Base-by-base conservation (phyloP, 352 stramenopile genomes). In the Elongisporangium anandrum region DNA sequence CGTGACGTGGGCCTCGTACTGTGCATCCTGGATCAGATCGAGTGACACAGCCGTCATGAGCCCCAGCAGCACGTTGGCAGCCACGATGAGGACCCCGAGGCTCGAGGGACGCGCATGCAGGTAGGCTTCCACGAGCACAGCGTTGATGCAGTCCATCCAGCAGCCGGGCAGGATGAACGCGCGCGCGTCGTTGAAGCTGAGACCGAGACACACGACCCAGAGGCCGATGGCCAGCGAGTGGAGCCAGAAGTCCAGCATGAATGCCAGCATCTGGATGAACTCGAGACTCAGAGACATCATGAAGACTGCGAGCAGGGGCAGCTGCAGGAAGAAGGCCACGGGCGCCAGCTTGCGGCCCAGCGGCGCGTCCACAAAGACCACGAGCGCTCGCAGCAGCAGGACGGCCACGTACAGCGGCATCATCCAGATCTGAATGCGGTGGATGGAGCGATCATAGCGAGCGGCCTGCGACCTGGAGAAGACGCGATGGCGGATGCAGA, bases 141-240 rank as follows among this genome's bases (percentile, higher is more conserved):
- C 16, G 17, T 62, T 13, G 6, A 62, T n/a, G 15, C 49, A 62
- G 21, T 62, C 49, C 2, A 62, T 8, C 57, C 57, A 62, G 19
- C 17, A 21, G 9, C 55, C 22, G 9, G 57, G 26, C 21, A 62
- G 38, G 16, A 62, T 3, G 19, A 62, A 20, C 4, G n/a, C 48
- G 2, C 48, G 48, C 19, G n/a, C 19, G 4, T 57, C 49, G 0
- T 16, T 50, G 3, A 45, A 12, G 19, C 49, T 51, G 29, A 8
- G 4, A 9, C 22, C 5, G 0, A 22, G 19, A 19, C 20, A 50
- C 1, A 26, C 21, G 22, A 19, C 48, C 57, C 57, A 57, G 16
- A 57, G 17, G 4, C 48, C 56, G 20, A 22, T 23, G 2, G 49
- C 51, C 19, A 50, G 12, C 16, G 13, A 22, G 26, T 57, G 7